Evolutionary conservation across 352 stramenopile species (phyloP).

Genomic region (Globisporangium carolinianum): DNA sequence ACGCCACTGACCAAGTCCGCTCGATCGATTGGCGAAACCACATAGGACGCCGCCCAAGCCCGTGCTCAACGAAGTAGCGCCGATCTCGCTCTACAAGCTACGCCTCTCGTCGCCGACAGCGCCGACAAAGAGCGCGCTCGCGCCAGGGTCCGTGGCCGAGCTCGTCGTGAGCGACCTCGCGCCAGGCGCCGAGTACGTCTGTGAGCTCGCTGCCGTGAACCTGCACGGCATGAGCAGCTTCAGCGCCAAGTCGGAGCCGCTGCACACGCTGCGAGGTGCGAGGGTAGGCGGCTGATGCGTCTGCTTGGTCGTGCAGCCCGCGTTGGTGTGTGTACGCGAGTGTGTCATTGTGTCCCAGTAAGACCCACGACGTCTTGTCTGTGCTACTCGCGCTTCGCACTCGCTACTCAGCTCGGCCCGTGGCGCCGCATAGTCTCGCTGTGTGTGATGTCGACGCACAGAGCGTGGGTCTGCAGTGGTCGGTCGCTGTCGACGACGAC

Average conservation of each 20-base stretch:
- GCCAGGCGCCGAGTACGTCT: constrained; percentile 33
- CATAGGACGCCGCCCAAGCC: constrained; percentile 21
- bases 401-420: constrained; percentile 10
- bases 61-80: constrained; percentile 37
- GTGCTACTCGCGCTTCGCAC: no score
- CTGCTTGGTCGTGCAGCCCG: no score
- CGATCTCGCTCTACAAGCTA: constrained; percentile 65
- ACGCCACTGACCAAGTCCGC: background rate
- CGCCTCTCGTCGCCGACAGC: constrained; percentile 13
- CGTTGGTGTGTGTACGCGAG: no score
- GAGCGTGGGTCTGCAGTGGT: constrained; percentile 6
- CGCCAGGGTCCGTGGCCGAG: constrained; percentile 21
- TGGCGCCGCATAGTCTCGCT: constrained; percentile 3
- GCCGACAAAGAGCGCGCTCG: constrained; percentile 16
- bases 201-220: constrained; percentile 44
- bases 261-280: constrained; percentile 25
- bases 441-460: constrained; percentile 1
- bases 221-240: constrained; percentile 54
- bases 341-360: no score
- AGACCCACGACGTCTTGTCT: no score
- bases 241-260: constrained; percentile 21
- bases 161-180: constrained; percentile 21
- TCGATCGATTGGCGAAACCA: background rate
- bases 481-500: background rate
- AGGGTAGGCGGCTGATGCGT: no score